These are phyloP conservation scores for Annulohypoxylon truncatum DNA, from an alignment of 2,329 filamentous ascomycete genomes.

Conservation along the genomic window DNA sequence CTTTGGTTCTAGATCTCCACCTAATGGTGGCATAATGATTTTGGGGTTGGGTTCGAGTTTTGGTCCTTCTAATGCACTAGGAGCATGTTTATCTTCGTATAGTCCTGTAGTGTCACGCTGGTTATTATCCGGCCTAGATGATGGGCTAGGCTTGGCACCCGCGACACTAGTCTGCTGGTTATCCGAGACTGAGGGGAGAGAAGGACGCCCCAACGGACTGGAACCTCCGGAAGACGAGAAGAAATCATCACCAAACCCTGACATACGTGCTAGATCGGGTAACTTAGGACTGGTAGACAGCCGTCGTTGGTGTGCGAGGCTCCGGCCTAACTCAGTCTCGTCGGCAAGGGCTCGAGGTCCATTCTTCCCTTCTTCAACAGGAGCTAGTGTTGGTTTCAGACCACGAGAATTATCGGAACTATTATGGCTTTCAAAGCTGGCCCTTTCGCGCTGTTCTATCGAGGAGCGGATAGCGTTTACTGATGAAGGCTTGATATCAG, in stretches of 20 bases:
- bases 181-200: slow-evolving; percentile 15
- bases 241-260: slow-evolving; percentile 69
- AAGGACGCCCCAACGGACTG: slow-evolving; percentile 3
- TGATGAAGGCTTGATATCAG: slow-evolving; percentile 43
- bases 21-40: slow-evolving; percentile 29
- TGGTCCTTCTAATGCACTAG: slow-evolving; percentile 41
- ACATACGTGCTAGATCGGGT: slow-evolving; percentile 68
- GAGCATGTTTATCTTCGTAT: slow-evolving; percentile 26
- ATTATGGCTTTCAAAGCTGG: slow-evolving; percentile 51
- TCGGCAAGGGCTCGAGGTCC: slow-evolving; percentile 56
- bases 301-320: slow-evolving; percentile 42
- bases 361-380: slow-evolving; percentile 68
- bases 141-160: slow-evolving; percentile 2
- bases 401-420: slow-evolving; percentile 52
- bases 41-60: slow-evolving; percentile 36
- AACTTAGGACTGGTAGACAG: slow-evolving; percentile 67
- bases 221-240: slow-evolving; percentile 56
- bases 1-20: slow-evolving; percentile 16
- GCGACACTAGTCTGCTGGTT: slow-evolving; percentile 1
- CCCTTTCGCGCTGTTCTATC: slow-evolving; percentile 42
- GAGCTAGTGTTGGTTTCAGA: slow-evolving; percentile 58
- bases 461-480: slow-evolving; percentile 36
- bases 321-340: slow-evolving; percentile 25
- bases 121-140: slow-evolving; percentile 3
- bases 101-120: slow-evolving; percentile 11